A percentile compares a stretch with the other conserved stretches of the same genome.
Evolutionary conservation across 345 rosid species (phyloP).

Genomic region (Aegle marmelos): DNA sequence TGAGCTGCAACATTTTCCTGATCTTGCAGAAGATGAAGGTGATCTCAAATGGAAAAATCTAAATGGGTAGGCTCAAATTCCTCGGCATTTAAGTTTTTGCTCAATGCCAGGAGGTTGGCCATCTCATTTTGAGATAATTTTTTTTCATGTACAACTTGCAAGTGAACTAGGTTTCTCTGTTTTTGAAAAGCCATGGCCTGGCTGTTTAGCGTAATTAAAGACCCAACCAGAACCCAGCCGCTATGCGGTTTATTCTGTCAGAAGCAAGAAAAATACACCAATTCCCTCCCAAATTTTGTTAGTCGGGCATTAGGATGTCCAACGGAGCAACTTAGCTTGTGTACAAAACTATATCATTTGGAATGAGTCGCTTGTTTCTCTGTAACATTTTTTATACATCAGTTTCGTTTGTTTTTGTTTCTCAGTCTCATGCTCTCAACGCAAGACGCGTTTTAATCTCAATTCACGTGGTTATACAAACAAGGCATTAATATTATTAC

Average conservation of each 20-base stretch:
- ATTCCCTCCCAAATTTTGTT: neutral
- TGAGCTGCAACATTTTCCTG: neutral
- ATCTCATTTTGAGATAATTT: neutral
- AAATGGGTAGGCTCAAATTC: neutral
- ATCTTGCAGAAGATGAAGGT: constrained; percentile 63
- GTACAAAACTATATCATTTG: neutral
- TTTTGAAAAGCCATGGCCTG: constrained; percentile 1
- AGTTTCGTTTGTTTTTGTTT: neutral
- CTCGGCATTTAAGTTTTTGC: neutral
- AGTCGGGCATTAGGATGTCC: neutral
- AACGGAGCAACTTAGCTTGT: neutral
- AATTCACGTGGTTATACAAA: too few species aligned
- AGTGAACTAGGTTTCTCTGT: neutral
- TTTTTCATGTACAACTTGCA: neutral
- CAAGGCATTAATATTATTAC: too few species aligned
- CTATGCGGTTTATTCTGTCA: neutral
- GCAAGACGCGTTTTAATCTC: too few species aligned
- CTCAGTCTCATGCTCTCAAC: neutral
- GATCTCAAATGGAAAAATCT: constrained; percentile 37
- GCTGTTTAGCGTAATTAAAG: neutral
- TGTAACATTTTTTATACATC: neutral
- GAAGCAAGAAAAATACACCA: neutral
- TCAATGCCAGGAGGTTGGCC: neutral
- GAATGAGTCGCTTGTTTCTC: neutral
- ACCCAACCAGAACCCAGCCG: too few species aligned